Evolutionary conservation across 148 eudicot genomes (phyloP).

Genomic region (Bassia scoparia): DNA sequence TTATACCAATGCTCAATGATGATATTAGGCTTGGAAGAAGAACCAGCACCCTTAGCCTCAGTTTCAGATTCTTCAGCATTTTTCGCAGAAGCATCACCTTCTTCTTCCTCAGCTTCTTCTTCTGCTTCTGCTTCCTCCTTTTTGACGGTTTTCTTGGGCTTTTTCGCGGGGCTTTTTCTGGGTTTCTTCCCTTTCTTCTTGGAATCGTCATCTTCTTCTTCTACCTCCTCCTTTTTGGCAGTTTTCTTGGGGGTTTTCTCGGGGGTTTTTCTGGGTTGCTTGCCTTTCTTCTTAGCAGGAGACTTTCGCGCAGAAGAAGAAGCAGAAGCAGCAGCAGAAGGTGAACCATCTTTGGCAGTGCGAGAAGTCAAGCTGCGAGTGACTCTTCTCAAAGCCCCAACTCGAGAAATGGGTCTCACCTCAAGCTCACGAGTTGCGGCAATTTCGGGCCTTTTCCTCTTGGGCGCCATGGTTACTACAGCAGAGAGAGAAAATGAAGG

Average conservation of each 20-base stretch:
- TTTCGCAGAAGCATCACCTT: background rate
- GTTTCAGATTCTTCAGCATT: background rate
- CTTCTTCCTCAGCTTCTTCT: background rate
- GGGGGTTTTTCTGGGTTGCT: background rate
- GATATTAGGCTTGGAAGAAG: constrained; percentile 8
- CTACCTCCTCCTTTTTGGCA: too few species aligned
- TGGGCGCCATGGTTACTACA: background rate
- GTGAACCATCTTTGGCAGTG: background rate
- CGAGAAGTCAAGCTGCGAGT: constrained; percentile 15
- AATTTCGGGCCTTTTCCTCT: background rate
- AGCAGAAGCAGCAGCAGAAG: background rate
- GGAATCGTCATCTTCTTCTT: too few species aligned
- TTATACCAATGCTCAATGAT: constrained; percentile 34
- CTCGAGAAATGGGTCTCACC: background rate
- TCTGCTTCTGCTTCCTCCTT: background rate
- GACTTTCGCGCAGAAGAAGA: too few species aligned
- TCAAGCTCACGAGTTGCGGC: background rate
- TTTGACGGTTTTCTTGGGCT: background rate
- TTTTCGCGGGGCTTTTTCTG: background rate
- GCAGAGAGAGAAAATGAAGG: background rate
- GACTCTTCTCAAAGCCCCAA: background rate
- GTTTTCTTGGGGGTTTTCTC: too few species aligned
- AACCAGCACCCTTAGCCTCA: too few species aligned
- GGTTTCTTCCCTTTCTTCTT: too few species aligned
- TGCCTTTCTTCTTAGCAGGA: background rate